phyloP scores from a whole-genome alignment of 208 protist species.

The Trypanosoma melophagium region DNA sequence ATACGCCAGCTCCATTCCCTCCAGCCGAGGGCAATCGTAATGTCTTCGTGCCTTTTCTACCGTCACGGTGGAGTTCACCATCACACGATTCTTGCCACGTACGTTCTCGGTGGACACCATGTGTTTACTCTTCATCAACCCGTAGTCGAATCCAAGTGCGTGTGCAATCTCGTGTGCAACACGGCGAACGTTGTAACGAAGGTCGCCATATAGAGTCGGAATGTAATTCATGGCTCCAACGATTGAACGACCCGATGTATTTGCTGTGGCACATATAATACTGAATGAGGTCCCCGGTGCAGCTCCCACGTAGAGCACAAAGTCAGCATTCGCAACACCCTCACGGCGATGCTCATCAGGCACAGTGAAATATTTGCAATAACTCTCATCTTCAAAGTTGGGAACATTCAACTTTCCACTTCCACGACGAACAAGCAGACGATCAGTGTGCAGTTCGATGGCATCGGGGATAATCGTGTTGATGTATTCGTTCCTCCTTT shows the following conservation, averaged over 20 bases:
- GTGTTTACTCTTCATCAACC: background rate
- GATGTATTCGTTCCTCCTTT: conserved; percentile 25
- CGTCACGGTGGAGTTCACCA: conserved; percentile 28
- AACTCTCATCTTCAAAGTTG: too few relatives aligned
- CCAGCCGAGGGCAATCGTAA: conserved; percentile 63
- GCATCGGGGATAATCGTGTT: conserved; percentile 38
- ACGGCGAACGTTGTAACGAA: conserved; percentile 11
- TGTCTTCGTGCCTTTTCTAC: conserved; percentile 41
- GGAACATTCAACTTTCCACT: too few relatives aligned
- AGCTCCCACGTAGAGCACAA: background rate
- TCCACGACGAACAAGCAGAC: conserved; percentile 39
- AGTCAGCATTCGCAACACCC: background rate
- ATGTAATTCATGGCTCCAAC: conserved; percentile 26
- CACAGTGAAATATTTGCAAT: too few relatives aligned
- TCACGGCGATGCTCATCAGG: too few relatives aligned
- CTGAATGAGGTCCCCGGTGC: background rate
- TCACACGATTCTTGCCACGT: background rate
- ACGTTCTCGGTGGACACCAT: background rate
- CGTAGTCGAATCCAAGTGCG: conserved; percentile 34
- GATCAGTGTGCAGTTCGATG: conserved; percentile 40
- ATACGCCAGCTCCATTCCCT: conserved; percentile 51
- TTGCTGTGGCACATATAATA: conserved; percentile 32
- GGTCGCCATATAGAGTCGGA: conserved; percentile 4
- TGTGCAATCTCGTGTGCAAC: conserved; percentile 41
- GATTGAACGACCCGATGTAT: conserved; percentile 23